These are phyloP conservation scores for Colletotrichum eremochloae DNA, from an alignment of 2,329 filamentous ascomycete genomes.

Conservation along the genomic window DNA sequence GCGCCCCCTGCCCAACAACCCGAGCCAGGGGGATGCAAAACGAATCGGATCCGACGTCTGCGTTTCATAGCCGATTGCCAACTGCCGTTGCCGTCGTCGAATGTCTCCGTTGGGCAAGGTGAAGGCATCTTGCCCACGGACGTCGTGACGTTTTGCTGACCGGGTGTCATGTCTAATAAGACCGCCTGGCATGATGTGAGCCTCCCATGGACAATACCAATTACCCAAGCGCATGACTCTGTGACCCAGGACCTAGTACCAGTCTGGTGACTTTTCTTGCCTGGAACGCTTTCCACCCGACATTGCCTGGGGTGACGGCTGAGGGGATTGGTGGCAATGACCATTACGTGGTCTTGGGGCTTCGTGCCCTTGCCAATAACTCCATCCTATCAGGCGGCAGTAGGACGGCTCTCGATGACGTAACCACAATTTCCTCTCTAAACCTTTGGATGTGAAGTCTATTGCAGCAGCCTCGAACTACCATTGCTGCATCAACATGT, in stretches of 20 bases:
- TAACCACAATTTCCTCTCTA: neutral
- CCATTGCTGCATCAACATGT: neutral
- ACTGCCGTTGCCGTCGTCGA: neutral
- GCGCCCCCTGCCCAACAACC: neutral
- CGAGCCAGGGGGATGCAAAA: neutral
- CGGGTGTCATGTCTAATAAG: conserved; percentile 13
- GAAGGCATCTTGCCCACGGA: neutral
- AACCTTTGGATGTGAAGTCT: neutral
- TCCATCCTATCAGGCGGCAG: neutral
- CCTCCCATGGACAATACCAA: neutral
- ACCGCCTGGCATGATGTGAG: neutral
- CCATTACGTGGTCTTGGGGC: conserved; percentile 9
- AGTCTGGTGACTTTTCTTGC: neutral
- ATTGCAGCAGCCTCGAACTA: neutral
- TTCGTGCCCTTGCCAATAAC: neutral
- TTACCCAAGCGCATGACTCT: neutral
- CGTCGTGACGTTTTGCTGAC: conserved; percentile 20
- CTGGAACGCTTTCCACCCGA: neutral
- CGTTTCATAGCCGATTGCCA: conserved; percentile 15
- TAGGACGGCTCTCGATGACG: neutral
- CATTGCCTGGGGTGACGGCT: neutral
- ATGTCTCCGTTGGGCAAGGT: conserved; percentile 2
- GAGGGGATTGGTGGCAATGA: too few relatives aligned
- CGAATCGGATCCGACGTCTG: conserved; percentile 10
- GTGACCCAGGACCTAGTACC: neutral